Base-by-base conservation (phyloP, 148 eudicot species). In the Camellia lanceoleosa region DNA sequence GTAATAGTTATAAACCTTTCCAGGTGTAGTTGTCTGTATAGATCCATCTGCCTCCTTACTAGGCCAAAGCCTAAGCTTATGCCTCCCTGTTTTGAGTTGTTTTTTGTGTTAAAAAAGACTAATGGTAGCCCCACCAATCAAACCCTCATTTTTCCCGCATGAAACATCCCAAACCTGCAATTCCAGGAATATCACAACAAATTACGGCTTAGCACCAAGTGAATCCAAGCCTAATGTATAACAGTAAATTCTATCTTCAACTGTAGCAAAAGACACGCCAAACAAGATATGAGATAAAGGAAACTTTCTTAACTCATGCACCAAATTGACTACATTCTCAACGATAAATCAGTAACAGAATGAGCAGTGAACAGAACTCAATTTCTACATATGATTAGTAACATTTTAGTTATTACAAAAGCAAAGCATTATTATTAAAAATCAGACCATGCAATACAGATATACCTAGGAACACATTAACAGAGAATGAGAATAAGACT, bases 91-190 rank as follows among this genome's bases (percentile, higher is more conserved):
- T 88, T 96, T 89, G 55, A 93, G 92, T 88, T 93, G 99, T 74
- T 96, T 93, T 88, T 96, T 93, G 85, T 84, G 88, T 96, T 96
- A 83, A 96, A 96, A 18, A 96, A 30, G 94, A 85, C 85, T 95
- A 83, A 90, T 89, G 72, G 98, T 96, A 65, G 98, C 99, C 79
- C 99, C 99, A 82, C 99, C 99, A 88, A 93, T 84, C 84, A 96
- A 86, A 70, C 91, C 95, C 81, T 88, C 98, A 80, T 82, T 83
- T 86, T 92, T 93, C 70, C 92, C 94, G 73, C 92, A 85, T 43
- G 99, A 96, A 82, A 96, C 98, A 87, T 96, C 97, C 94, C 97
- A 92, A 30, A 96, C 98, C 99, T 96, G 63, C 73, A 79, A 38
- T 74, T 82, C 63, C 20, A 55, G 19, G n/a, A 74, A 52, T 14